Conservation (phyloP, 1,284 basidiomycete species). For the Ustilago xerochloae region DNA sequence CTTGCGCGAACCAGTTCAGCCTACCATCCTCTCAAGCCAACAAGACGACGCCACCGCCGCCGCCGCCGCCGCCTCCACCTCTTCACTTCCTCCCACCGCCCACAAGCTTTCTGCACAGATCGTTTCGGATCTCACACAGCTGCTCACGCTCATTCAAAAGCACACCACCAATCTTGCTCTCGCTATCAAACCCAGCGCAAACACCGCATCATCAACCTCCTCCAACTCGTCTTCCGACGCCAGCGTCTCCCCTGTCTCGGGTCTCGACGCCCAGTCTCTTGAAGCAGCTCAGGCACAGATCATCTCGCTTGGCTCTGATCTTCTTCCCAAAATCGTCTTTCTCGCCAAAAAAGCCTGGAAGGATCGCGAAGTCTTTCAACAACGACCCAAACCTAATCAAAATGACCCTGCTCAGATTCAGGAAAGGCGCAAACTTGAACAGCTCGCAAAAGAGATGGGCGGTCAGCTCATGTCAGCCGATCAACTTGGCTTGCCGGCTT, state of each 20-base stretch:
- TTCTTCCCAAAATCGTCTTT: constrained; percentile 58
- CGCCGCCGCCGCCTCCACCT: constrained; percentile 9
- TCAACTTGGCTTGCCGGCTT: constrained; percentile 38
- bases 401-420: constrained; percentile 27
- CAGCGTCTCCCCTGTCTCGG: constrained; percentile 41
- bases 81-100: constrained; percentile 19
- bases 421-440: constrained; percentile 40
- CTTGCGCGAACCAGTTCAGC: constrained; percentile 44
- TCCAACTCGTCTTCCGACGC: neutral
- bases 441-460: constrained; percentile 50
- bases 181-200: constrained; percentile 49
- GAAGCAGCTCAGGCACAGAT: constrained; percentile 52
- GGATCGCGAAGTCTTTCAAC: constrained; percentile 46
- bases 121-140: constrained; percentile 39
- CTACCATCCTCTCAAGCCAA: constrained; percentile 37
- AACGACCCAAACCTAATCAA: constrained; percentile 11
- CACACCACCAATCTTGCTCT: constrained; percentile 53
- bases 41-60: no score
- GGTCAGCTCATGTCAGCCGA: constrained; percentile 53
- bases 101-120: constrained; percentile 48
- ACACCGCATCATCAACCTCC: constrained; percentile 2
- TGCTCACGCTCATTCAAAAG: constrained; percentile 51
- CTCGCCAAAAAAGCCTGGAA: constrained; percentile 58
- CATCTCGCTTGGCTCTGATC: constrained; percentile 48
- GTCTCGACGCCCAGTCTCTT: constrained; percentile 51